Percentiles rank a stretch among this genome's conserved stretches.
Conservation (phyloP, 805 yeast species). For the Sungouiozyma intestinalis region DNA sequence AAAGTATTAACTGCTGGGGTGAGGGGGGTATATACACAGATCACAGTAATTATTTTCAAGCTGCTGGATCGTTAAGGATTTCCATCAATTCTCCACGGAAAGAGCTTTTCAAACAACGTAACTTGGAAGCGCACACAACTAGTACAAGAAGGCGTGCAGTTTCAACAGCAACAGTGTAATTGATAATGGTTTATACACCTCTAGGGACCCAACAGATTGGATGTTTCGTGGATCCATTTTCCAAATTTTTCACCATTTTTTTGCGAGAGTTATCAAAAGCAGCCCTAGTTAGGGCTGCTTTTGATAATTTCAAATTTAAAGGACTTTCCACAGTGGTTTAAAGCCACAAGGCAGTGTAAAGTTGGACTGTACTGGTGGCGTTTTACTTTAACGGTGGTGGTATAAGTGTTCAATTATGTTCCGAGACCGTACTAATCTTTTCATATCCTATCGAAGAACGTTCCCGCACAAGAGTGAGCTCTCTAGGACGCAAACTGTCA, state of each 20-base stretch:
- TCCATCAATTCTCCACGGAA: too few relatives aligned
- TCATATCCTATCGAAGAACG: conserved; percentile 79
- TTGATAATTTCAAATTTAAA: neutral
- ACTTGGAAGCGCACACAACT: too few relatives aligned
- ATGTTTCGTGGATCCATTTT: neutral
- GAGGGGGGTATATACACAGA: too few relatives aligned
- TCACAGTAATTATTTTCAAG: too few relatives aligned
- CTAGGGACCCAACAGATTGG: neutral
- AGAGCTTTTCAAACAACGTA: too few relatives aligned
- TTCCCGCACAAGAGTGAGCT: conserved; percentile 54
- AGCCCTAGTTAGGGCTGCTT: neutral
- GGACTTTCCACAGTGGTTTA: neutral
- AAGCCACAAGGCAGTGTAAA: too few relatives aligned
- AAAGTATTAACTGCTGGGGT: too few relatives aligned
- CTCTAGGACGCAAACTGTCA: conserved; percentile 19
- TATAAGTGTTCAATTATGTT: too few relatives aligned
- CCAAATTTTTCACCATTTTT: neutral
- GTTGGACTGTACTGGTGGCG: too few relatives aligned
- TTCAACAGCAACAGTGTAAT: neutral
- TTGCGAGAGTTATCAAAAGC: neutral
- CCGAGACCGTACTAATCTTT: conserved; percentile 90
- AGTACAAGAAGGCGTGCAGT: too few relatives aligned
- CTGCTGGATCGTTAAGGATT: too few relatives aligned
- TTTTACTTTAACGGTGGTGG: too few relatives aligned
- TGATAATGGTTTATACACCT: neutral